These are phyloP conservation scores for Simplicillium sp. DNA, from an alignment of 2,329 filamentous ascomycete species.

Conservation along the genomic window DNA sequence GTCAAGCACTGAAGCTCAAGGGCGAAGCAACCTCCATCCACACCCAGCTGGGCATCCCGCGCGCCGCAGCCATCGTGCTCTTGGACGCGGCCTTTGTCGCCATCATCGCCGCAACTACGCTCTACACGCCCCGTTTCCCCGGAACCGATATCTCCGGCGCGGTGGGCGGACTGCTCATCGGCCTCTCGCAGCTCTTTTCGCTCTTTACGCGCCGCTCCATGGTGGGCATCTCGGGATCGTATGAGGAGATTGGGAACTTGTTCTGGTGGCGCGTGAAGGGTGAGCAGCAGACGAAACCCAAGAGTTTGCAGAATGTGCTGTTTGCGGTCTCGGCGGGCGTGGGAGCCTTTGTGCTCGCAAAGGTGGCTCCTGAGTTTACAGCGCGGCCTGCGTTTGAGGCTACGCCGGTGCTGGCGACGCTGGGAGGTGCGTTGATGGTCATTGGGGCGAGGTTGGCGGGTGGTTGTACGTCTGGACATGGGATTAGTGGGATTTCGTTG, in stretches of 20 bases:
- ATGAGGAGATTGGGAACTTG: slow-evolving; percentile 49
- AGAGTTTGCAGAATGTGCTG: slow-evolving; percentile 31
- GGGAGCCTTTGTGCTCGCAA: slow-evolving; percentile 32
- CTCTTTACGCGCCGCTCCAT: slow-evolving; percentile 41
- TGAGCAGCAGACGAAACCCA: slow-evolving; percentile 5
- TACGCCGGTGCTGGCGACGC: slow-evolving; percentile 27
- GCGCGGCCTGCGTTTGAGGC: slow-evolving; percentile 17
- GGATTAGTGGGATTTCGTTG: slow-evolving; percentile 57
- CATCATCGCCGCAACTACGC: slow-evolving; percentile 26
- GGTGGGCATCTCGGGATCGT: slow-evolving; percentile 52
- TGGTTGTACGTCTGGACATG: slow-evolving; percentile 61
- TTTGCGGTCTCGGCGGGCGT: slow-evolving; percentile 43
- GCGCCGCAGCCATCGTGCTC: slow-evolving; percentile 23
- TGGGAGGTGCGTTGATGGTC: slow-evolving; percentile 48
- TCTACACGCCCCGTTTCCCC: slow-evolving; percentile 20
- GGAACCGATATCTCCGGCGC: slow-evolving; percentile 29
- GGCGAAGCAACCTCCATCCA: slow-evolving; percentile 24
- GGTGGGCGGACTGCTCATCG: slow-evolving; percentile 49
- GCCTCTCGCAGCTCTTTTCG: slow-evolving; percentile 46
- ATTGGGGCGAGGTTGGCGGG: slow-evolving; percentile 53
- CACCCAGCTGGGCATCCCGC: slow-evolving; percentile 29
- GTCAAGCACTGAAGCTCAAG: slow-evolving; percentile 14
- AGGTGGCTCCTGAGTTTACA: slow-evolving; percentile 19
- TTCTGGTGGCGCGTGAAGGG: slow-evolving; percentile 33
- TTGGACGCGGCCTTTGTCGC: slow-evolving; percentile 32